phyloP scores from a whole-genome alignment of 345 rosid genomes.

The Garcia nutans region DNA sequence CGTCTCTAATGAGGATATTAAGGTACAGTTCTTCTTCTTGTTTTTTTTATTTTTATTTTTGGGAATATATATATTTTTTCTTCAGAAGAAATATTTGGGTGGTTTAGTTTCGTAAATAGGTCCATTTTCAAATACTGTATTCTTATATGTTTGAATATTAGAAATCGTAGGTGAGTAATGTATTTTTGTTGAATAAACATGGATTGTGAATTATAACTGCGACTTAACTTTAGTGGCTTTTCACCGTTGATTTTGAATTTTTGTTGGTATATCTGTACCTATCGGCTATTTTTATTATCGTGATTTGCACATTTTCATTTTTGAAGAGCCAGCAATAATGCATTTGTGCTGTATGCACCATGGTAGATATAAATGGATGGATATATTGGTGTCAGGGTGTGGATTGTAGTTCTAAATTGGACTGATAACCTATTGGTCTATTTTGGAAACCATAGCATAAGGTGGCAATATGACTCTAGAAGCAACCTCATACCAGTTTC shows the following conservation, averaged over 20 bases:
- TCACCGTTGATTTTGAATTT: no score
- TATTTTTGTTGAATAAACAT: background rate
- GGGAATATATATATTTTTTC: no score
- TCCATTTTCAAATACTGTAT: background rate
- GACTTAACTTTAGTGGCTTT: background rate
- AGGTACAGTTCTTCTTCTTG: background rate
- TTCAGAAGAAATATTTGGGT: background rate
- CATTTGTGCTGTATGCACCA: background rate
- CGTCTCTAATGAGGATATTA: constrained; percentile 22
- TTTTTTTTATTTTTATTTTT: no score
- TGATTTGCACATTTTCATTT: background rate
- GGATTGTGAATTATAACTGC: background rate
- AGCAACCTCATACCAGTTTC: background rate
- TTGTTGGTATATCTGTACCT: background rate
- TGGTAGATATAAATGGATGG: background rate
- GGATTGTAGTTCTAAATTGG: background rate
- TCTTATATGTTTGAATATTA: background rate
- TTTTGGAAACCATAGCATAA: background rate
- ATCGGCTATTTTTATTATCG: background rate
- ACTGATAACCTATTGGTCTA: background rate
- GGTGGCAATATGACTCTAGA: background rate
- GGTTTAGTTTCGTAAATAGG: no score
- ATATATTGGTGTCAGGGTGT: background rate
- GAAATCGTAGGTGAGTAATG: background rate
- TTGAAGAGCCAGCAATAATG: background rate